Percentiles rank a stretch among this genome's conserved stretches.
Evolutionary conservation across 108 stramenopile genomes (phyloP).

Genomic region (Cyclotella atomus): DNA sequence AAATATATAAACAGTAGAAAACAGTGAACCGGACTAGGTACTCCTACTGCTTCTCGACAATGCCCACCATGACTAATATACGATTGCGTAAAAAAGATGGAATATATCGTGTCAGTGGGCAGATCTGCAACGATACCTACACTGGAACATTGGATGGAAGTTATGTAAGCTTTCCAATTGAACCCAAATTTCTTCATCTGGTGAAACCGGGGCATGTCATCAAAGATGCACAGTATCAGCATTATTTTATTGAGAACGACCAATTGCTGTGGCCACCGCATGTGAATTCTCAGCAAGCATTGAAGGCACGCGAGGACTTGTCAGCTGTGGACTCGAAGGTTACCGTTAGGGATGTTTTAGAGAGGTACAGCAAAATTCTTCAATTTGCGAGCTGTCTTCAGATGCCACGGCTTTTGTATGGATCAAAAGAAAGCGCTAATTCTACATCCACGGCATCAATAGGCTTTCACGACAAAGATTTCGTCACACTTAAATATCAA

Average conservation of each 20-base stretch:
- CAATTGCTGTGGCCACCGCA: conserved; percentile 4
- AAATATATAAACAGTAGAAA: too few species aligned
- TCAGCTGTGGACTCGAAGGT: neutral
- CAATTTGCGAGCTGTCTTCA: neutral
- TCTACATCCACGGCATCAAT: neutral
- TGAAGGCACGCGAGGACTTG: neutral
- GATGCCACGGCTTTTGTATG: neutral
- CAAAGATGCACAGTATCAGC: neutral
- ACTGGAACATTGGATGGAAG: neutral
- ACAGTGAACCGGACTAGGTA: too few species aligned
- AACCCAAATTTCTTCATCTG: neutral
- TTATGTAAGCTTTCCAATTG: neutral
- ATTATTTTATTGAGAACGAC: conserved; percentile 6
- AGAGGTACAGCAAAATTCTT: conserved; percentile 3
- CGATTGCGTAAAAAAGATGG: neutral
- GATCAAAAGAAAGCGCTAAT: neutral
- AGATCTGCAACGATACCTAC: conserved; percentile 8
- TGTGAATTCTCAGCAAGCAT: neutral
- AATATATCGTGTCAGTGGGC: neutral
- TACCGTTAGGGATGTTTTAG: neutral
- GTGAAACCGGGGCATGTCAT: neutral
- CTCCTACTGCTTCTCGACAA: too few species aligned
- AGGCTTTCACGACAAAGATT: neutral
- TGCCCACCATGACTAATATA: conserved; percentile 1
- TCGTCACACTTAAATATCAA: neutral